Base-by-base conservation (phyloP, 2,329 filamentous ascomycete genomes). In the Sarocladiaceae sp. region DNA sequence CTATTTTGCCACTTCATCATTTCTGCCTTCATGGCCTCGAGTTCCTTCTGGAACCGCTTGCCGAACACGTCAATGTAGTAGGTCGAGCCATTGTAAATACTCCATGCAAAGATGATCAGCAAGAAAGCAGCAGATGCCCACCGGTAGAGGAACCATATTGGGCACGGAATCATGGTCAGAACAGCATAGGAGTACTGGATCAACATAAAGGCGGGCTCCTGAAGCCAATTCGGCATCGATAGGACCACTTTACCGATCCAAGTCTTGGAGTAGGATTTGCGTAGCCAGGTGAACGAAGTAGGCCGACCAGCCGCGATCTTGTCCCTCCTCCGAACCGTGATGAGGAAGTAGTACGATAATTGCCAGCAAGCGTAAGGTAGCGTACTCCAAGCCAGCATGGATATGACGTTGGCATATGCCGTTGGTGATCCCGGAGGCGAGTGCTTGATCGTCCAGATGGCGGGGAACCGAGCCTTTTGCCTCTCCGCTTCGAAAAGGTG, bases 51-150 rank as follows among this genome's bases (percentile, higher is more conserved):
- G 76, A 99, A 97, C 2, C 92, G 84, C 62, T 89, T 96, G 51
- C 95, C 94, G 66, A 97, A 99, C 2, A 97, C 90, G 62, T 99
- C 94, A 63, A 99, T 97, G 70, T 99, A 99, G 69, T 88, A 99
- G 1, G 92, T 97, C 17, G 94, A 90, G 28, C 94, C 94, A 61
- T 99, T 99, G 74, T 97, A 95, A 52, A 97, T 87, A 60, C 90
- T 95, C 91, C 92, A 97, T 39, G 83, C 78, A 64, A 99, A 97
- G n/a, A 99, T 84, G 2, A 82, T 72, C 52, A 86, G 76, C 42
- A 99, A 76, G 70, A 97, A 99, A 0, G 67, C 59, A 2, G 86
- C 83, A 36, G 88, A 94, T 0, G 89, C 86, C 79, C 85, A 90
- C 40, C 86, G 83, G 64, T 86, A 94, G 76, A 88, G 88, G 70